Evolutionary conservation across 2,329 filamentous ascomycete genomes (phyloP).

Genomic region (Xylariales sp.): DNA sequence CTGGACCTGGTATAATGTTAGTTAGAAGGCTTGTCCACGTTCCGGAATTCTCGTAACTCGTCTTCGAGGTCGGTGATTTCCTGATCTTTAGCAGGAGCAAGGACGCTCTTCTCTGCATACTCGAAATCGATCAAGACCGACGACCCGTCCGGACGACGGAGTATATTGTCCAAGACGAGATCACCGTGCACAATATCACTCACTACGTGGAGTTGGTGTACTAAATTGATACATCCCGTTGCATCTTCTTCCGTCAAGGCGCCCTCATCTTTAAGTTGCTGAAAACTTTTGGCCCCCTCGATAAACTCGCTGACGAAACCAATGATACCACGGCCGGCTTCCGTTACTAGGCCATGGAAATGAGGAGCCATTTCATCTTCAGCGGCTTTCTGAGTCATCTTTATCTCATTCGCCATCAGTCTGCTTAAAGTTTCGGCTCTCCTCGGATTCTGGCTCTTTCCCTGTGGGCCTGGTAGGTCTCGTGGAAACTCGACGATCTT

Average conservation of each 20-base stretch:
- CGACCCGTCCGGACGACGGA: neutral
- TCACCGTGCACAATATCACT: neutral
- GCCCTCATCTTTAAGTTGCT: neutral
- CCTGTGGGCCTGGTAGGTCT: neutral
- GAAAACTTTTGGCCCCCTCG: neutral
- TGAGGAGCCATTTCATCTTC: neutral
- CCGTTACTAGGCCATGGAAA: conserved; percentile 2
- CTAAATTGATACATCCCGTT: too few species aligned
- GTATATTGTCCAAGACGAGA: neutral
- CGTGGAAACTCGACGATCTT: neutral
- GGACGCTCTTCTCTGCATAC: neutral
- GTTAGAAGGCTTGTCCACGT: too few species aligned
- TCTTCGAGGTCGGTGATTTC: neutral
- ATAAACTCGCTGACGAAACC: conserved; percentile 3
- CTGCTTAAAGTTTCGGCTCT: too few species aligned
- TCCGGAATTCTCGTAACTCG: too few species aligned
- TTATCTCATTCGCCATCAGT: neutral
- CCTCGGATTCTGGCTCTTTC: too few species aligned
- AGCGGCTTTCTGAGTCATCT: neutral
- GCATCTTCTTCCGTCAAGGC: neutral
- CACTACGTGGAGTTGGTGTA: neutral
- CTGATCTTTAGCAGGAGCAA: too few species aligned
- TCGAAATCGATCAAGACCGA: conserved; percentile 1
- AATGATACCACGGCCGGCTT: conserved; percentile 7
- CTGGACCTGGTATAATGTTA: too few species aligned